These are phyloP conservation scores for Yarrowia divulgata DNA, from an alignment of 805 yeast genomes.

Conservation along the genomic window DNA sequence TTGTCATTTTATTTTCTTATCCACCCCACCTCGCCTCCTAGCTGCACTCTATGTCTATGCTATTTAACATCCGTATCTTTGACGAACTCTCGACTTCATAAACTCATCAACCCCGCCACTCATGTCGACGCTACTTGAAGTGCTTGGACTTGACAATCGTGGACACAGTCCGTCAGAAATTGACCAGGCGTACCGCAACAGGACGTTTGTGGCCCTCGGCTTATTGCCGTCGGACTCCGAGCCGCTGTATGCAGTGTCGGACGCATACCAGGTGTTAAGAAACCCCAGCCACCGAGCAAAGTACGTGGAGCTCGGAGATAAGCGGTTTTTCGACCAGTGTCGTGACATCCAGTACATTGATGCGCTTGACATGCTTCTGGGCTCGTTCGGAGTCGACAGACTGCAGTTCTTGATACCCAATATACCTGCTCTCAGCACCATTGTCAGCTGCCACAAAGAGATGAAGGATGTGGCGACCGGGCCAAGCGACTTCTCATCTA, in stretches of 20 bases:
- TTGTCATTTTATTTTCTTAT: too few species aligned
- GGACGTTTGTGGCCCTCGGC: background rate
- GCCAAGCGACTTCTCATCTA: background rate
- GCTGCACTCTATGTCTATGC: background rate
- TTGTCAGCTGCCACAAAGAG: background rate
- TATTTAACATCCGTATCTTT: background rate
- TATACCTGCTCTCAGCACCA: background rate
- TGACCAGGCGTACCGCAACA: conserved; percentile 32
- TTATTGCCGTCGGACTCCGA: conserved; percentile 9
- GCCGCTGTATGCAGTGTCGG: conserved; percentile 9
- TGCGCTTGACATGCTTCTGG: conserved; percentile 20
- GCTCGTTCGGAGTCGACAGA: conserved; percentile 13
- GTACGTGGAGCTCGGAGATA: conserved; percentile 29
- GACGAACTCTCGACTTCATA: background rate
- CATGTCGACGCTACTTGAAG: conserved; percentile 20
- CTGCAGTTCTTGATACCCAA: background rate
- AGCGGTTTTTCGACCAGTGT: conserved; percentile 28
- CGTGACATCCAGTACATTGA: conserved; percentile 12
- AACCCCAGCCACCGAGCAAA: conserved; percentile 27
- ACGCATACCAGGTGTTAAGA: conserved; percentile 27
- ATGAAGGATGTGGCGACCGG: background rate
- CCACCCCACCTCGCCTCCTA: too few species aligned
- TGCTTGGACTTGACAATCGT: background rate
- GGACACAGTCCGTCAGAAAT: background rate
- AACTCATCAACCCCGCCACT: conserved; percentile 15